Evolutionary conservation across 306 rosid species (phyloP), one percentile per base, ranked within the genome.

Genomic region (Cucumis cinereus): DNA sequence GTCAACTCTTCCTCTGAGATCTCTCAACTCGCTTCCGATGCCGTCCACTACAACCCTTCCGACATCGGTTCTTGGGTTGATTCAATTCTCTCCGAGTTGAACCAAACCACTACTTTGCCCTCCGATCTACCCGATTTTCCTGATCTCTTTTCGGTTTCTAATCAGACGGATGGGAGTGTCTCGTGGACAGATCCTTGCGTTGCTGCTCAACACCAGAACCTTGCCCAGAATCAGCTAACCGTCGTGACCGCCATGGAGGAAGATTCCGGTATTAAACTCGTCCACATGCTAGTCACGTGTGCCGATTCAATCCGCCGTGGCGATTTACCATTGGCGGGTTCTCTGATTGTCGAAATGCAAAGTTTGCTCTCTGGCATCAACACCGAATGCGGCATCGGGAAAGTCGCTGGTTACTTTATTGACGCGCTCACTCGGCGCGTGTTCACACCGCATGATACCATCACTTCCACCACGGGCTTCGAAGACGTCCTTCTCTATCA

Each of bases 371-470:
- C 83, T 4, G 84, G 81, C 11, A 91, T 93, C 74, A 91, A 83
- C 88, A 81, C 88, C 30, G 67, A n/a, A 10, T 80, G 87, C 81
- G 98, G 97, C 19, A 91, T 93, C 84, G 98, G 98, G 0, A 93
- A 93, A 55, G 98, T 93, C 71, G 98, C 97, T 77, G 89, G 91
- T 0, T 86, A 84, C 67, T 93, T 93, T 89, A 88, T 93, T 87
- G 89, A 86, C 77, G 97, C 98, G 15, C 82, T 93, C 15, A 87
- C 85, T 58, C 90, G 88, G 78, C 92, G 98, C 17, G 77, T 93
- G 63, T 88, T 86, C 74, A 1, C 77, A 0, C 87, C 84, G 5
- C 83, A 11, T 38, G 40, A 74, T 17, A 28, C 59, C 10, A 38
- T 50, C 59, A 3, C 64, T 35, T 2, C 13, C 3, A 30, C 22